These are phyloP conservation scores for Sclerotinia borealis DNA, from an alignment of 2,329 filamentous ascomycete species.

Conservation along the genomic window DNA sequence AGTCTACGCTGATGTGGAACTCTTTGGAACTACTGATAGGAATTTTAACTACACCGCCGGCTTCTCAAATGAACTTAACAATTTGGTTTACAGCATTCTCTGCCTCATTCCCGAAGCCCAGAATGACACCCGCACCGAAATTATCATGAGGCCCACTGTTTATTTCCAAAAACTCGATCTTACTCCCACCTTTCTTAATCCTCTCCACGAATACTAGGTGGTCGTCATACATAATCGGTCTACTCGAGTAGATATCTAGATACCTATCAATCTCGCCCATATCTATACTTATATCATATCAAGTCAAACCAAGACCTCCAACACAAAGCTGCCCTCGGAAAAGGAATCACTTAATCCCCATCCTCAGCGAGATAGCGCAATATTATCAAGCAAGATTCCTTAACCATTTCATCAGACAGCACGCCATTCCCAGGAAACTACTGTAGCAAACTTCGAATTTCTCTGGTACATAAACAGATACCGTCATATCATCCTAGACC, in stretches of 20 bases:
- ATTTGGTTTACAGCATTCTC: not conserved
- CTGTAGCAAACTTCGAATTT: not conserved
- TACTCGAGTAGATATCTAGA: not conserved
- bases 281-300: not conserved
- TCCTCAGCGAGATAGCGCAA: not conserved
- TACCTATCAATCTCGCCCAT: not conserved
- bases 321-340: not conserved
- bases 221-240: not conserved
- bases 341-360: not conserved
- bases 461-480: not conserved
- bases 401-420: not conserved
- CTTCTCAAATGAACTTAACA: not conserved
- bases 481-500: conserved; percentile 42
- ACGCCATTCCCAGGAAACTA: not conserved
- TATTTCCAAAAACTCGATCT: not conserved
- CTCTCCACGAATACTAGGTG: not conserved
- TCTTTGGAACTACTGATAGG: no score
- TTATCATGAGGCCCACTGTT: not conserved
- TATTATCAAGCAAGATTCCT: not conserved
- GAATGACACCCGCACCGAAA: not conserved
- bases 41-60: not conserved
- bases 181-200: not conserved
- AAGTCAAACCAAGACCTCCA: conserved; percentile 1
- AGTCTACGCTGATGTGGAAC: no score
- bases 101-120: not conserved